These are phyloP conservation scores for Vitellaria paradoxa DNA, from an alignment of 179 eudicot species.

Conservation along the genomic window DNA sequence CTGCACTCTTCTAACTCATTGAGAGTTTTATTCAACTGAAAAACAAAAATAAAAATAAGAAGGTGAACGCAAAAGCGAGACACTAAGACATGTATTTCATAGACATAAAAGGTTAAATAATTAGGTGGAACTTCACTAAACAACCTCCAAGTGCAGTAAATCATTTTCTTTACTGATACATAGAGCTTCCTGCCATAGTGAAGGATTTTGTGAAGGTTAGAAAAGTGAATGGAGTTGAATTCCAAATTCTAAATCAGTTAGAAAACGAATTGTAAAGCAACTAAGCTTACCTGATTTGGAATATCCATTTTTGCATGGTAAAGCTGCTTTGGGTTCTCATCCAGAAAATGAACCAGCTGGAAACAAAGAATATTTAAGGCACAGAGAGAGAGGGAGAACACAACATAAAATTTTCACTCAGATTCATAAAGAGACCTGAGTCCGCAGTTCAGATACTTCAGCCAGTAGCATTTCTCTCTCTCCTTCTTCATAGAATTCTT, in stretches of 20 bases:
- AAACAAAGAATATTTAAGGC: slow-evolving; percentile 13
- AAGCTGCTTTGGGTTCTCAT: slow-evolving; percentile 44
- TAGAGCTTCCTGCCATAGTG: slow-evolving; percentile 33
- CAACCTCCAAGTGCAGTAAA: slow-evolving; percentile 52
- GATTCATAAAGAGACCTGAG: slow-evolving; percentile 50
- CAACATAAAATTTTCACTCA: neutral
- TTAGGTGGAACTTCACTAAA: neutral
- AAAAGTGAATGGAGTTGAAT: slow-evolving; percentile 7
- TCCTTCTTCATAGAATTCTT: slow-evolving; percentile 97
- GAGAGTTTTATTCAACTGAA: slow-evolving; percentile 49
- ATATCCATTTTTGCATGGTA: slow-evolving; percentile 25
- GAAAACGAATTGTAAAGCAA: neutral
- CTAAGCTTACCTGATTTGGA: slow-evolving; percentile 34
- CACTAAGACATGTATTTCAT: slow-evolving; percentile 11
- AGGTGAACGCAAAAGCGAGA: too few relatives aligned
- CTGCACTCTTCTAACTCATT: slow-evolving; percentile 64
- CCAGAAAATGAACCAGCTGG: slow-evolving; percentile 62
- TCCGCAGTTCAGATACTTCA: slow-evolving; percentile 83
- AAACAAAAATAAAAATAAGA: neutral
- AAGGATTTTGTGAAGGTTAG: neutral
- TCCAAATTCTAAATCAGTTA: neutral
- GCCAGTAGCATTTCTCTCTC: slow-evolving; percentile 81
- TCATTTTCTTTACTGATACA: slow-evolving; percentile 28
- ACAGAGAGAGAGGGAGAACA: neutral
- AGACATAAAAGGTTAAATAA: neutral